Percentiles rank a stretch among this genome's conserved stretches.
These are phyloP conservation scores for Fusarium beomiforme DNA, from an alignment of 2,329 filamentous ascomycete species.

Conservation along the genomic window DNA sequence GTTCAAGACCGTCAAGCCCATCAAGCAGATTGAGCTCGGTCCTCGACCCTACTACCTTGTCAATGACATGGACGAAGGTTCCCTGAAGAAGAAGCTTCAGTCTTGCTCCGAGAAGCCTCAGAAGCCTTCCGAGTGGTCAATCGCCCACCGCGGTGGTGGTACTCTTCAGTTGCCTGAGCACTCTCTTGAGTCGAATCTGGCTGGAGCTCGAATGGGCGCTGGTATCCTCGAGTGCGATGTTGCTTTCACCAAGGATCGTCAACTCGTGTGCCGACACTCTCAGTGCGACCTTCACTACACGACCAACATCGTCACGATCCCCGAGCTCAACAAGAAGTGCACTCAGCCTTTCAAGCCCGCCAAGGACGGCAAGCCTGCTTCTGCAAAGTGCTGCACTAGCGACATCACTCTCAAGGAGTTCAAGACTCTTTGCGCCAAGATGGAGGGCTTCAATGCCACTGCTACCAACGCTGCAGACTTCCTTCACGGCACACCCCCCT, in stretches of 20 bases:
- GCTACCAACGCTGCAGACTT: conserved; percentile 68
- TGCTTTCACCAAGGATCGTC: conserved; percentile 70
- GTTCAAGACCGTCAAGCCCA: conserved; percentile 52
- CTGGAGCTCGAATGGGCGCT: conserved; percentile 73
- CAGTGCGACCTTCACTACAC: conserved; percentile 76
- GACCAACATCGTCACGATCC: conserved; percentile 71
- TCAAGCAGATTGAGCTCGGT: conserved; percentile 66
- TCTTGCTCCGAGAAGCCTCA: conserved; percentile 66
- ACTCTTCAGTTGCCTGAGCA: conserved; percentile 73
- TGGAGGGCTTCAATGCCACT: conserved; percentile 70
- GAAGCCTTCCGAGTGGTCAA: conserved; percentile 64
- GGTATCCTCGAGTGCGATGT: conserved; percentile 76
- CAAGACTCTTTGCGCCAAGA: conserved; percentile 74
- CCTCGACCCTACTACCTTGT: conserved; percentile 73
- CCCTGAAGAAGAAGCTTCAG: conserved; percentile 67
- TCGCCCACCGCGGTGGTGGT: conserved; percentile 70
- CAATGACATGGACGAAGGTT: conserved; percentile 68
- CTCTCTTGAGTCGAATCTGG: conserved; percentile 66
- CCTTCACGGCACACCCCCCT: conserved; percentile 67
- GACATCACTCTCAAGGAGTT: conserved; percentile 76
- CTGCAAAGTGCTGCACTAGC: conserved; percentile 75
- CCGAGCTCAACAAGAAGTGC: conserved; percentile 72
- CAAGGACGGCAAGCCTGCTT: conserved; percentile 59
- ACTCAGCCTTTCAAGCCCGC: conserved; percentile 69
- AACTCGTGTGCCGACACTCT: conserved; percentile 75